Conservation (phyloP, 305 asterid genomes). For the Lippia alba region DNA sequence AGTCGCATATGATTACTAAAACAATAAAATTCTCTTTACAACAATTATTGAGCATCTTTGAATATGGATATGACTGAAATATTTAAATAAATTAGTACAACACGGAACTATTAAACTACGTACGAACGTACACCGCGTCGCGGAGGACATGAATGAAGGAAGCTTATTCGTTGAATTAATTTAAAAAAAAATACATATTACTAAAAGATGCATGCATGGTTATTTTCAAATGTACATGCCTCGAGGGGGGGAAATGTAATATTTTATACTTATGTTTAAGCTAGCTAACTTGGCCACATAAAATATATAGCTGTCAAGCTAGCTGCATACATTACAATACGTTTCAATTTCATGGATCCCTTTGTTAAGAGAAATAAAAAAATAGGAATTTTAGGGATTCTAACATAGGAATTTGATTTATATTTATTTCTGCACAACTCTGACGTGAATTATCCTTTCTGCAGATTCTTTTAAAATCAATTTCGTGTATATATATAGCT, state of each 20-base stretch:
- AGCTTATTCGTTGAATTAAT: too few relatives aligned
- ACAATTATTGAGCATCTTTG: too few relatives aligned
- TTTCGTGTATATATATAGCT: background rate
- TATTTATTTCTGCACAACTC: slow-evolving; percentile 4
- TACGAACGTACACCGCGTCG: too few relatives aligned
- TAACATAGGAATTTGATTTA: background rate
- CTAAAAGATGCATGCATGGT: background rate
- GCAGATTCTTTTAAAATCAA: slow-evolving; percentile 11
- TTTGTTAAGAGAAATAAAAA: background rate
- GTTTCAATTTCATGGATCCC: background rate
- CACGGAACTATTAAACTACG: too few relatives aligned
- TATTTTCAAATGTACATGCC: background rate
- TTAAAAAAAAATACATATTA: too few relatives aligned
- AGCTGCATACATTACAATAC: background rate
- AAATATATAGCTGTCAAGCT: background rate
- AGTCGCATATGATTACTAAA: too few relatives aligned
- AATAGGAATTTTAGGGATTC: background rate
- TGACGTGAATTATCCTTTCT: slow-evolving; percentile 24
- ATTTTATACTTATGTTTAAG: too few relatives aligned
- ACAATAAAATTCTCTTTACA: too few relatives aligned
- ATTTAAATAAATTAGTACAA: too few relatives aligned
- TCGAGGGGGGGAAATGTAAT: background rate
- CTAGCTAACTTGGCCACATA: background rate
- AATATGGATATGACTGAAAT: too few relatives aligned
- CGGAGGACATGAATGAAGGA: too few relatives aligned